These are phyloP conservation scores for Cryptococcus floricola DNA, from an alignment of 1,284 basidiomycete genomes.

Conservation along the genomic window DNA sequence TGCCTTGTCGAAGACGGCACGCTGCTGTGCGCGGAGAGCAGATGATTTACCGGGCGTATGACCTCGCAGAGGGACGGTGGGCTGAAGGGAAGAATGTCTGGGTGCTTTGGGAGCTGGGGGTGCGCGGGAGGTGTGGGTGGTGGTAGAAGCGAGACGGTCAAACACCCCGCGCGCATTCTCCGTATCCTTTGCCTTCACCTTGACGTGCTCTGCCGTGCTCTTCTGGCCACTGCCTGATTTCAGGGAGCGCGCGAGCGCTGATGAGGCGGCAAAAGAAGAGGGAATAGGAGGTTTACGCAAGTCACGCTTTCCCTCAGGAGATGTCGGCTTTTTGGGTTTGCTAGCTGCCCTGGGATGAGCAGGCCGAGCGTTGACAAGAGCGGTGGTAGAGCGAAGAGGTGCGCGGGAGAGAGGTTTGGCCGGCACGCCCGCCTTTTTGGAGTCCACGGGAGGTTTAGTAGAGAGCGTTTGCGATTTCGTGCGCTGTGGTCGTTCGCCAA, in stretches of 20 bases:
- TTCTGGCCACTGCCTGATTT: conserved; percentile 24
- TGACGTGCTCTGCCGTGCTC: conserved; percentile 13
- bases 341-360: not conserved
- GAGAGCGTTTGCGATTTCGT: not conserved
- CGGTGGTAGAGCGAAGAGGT: not conserved
- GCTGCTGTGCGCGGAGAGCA: conserved; percentile 17
- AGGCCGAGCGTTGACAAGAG: not conserved
- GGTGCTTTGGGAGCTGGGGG: not conserved
- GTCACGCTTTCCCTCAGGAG: not conserved
- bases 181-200: conserved; percentile 20
- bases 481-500: not conserved
- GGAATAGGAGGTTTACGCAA: conserved; percentile 5
- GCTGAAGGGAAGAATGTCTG: not conserved
- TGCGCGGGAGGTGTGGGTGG: not conserved
- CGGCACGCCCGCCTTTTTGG: no score
- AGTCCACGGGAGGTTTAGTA: not conserved
- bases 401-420: not conserved
- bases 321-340: not conserved
- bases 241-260: conserved; percentile 29
- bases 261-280: conserved; percentile 24
- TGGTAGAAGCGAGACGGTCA: conserved; percentile 16
- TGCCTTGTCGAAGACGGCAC: conserved; percentile 20
- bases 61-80: conserved; percentile 24
- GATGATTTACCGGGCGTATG: conserved; percentile 35
- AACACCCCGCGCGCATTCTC: conserved; percentile 22